Evolutionary conservation across 2,329 filamentous ascomycete species (phyloP).

Genomic region (Trichoderma asperellum): DNA sequence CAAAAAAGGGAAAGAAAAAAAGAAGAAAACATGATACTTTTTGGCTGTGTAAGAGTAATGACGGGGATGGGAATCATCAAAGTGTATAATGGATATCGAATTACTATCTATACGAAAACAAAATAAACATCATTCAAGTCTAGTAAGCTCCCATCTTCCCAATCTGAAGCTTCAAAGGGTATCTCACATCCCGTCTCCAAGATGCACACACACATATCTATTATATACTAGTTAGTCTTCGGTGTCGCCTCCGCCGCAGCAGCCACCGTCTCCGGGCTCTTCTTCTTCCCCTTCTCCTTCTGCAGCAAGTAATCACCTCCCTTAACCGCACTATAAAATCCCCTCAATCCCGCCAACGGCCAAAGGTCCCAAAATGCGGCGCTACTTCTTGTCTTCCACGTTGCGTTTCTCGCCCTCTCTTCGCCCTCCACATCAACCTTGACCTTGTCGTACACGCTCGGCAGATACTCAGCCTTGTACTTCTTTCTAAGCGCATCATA

Average conservation of each 20-base stretch:
- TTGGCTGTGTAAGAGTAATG: neutral
- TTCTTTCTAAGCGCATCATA: constrained; percentile 62
- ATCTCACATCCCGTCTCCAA: constrained; percentile 7
- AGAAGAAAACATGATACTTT: neutral
- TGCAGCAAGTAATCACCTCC: constrained; percentile 54
- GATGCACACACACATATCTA: neutral
- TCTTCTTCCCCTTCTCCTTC: constrained; percentile 36
- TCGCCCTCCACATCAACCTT: constrained; percentile 51
- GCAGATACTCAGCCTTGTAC: constrained; percentile 63
- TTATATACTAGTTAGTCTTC: constrained; percentile 4
- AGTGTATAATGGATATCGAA: constrained; percentile 13
- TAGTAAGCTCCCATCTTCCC: neutral
- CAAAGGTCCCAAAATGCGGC: constrained; percentile 37
- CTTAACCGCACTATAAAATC: constrained; percentile 50
- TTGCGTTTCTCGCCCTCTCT: constrained; percentile 38
- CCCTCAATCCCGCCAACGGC: constrained; percentile 52
- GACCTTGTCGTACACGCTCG: constrained; percentile 70
- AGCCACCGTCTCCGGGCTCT: constrained; percentile 2
- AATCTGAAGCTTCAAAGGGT: neutral
- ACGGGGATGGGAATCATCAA: neutral
- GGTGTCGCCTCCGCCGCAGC: neutral
- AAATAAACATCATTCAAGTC: neutral
- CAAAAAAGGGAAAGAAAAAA: neutral
- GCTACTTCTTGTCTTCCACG: constrained; percentile 41
- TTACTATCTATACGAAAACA: neutral